Percentiles rank a stretch among this genome's conserved stretches.
These are phyloP conservation scores for Botrytis galanthina DNA, from an alignment of 2,329 filamentous ascomycete species.

Conservation along the genomic window DNA sequence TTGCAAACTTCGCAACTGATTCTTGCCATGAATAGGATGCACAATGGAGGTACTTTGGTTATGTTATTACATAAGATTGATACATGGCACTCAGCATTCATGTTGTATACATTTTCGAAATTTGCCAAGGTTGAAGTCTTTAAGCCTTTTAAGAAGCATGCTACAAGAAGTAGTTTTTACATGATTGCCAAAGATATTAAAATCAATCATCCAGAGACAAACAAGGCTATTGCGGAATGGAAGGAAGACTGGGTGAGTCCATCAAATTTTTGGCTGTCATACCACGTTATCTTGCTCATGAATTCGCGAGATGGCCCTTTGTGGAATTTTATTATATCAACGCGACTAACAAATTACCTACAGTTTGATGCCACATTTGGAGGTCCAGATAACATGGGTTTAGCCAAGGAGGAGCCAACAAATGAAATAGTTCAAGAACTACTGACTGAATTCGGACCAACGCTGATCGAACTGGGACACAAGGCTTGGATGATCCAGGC, in stretches of 20 bases:
- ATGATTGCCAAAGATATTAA: constrained; percentile 32
- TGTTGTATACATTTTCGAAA: constrained; percentile 30
- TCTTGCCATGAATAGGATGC: constrained; percentile 29
- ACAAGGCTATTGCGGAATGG: constrained; percentile 26
- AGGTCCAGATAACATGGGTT: constrained; percentile 24
- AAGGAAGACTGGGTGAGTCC: constrained; percentile 26
- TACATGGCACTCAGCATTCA: constrained; percentile 24
- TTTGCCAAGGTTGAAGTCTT: constrained; percentile 31
- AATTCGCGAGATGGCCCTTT: neutral
- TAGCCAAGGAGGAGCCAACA: constrained; percentile 13
- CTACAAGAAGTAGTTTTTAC: constrained; percentile 32
- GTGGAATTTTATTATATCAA: neutral
- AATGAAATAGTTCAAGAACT: constrained; percentile 23
- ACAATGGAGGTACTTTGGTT: constrained; percentile 28
- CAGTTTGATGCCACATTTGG: constrained; percentile 29
- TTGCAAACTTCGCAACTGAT: constrained; percentile 30
- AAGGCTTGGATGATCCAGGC: constrained; percentile 31
- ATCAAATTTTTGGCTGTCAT: too few species aligned
- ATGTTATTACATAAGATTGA: constrained; percentile 34
- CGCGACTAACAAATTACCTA: neutral
- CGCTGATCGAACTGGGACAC: constrained; percentile 24
- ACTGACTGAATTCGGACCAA: constrained; percentile 26
- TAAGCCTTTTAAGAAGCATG: constrained; percentile 31
- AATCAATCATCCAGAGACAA: constrained; percentile 21
- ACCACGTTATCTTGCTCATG: neutral